Evolutionary conservation across 2,329 filamentous ascomycete genomes (phyloP), one percentile per base, ranked within the genome.

Genomic region (Penicillium brasilianum): DNA sequence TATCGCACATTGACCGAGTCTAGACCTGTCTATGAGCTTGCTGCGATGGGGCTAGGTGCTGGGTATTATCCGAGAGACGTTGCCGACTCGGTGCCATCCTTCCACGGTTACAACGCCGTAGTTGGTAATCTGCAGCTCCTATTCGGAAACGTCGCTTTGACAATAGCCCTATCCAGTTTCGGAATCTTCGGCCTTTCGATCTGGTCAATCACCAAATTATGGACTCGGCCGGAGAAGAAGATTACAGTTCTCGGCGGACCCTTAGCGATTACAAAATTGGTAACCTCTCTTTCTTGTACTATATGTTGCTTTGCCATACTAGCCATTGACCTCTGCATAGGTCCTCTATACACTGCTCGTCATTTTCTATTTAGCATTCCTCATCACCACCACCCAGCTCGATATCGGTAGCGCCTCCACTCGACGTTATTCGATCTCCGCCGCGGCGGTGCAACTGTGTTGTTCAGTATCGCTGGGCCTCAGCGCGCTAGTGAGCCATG

Each of bases 241-340:
- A 13, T 43, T 43, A 43, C 39, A n/a, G 39, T 13, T 20, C 39
- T 43, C 39, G 16, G 8, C 39, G 39, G 16, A 43, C 39, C 16
- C n/a, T 43, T 43, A n/a, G 39, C 39, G 39, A 43, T 43, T 43
- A 43, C 39, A n/a, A 43, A 43, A 43, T 43, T 43, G 39, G 39
- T 43, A 43, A n/a, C 39, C 18, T 20, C 16, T 3, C 39, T 20
- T 43, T 43, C 7, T 20, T 13, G 10, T n/a, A 14, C 39, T 7
- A 11, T 43, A 1, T 20, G 9, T 43, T 43, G 39, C 16, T n/a
- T 13, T n/a, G 9, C 9, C 8, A 2, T 43, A 4, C 18, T 13
- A n/a, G 18, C 3, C 7, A 43, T 20, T 43, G 39, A 43, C 39
- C 39, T n/a, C 1, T 43, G 18, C 39, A n/a, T 43, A 20, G 39